Conservation (phyloP, 306 rosid genomes). For the Trifolium pratense region DNA sequence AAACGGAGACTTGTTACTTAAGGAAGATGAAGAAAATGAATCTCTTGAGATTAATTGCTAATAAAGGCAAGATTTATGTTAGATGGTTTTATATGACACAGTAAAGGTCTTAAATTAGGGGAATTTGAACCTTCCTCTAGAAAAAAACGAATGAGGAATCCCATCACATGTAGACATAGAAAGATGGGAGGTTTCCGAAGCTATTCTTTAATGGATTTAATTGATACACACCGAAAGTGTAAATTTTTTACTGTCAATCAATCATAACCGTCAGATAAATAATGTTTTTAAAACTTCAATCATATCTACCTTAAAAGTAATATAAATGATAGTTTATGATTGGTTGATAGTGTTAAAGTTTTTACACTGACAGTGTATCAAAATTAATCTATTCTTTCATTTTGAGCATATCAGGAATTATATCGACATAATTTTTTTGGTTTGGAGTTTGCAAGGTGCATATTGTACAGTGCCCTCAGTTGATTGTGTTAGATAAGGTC, state of each 20-base stretch:
- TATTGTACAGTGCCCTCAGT: constrained; percentile 35
- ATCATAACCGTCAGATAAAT: neutral
- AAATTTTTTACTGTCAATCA: neutral
- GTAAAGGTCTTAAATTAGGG: constrained; percentile 11
- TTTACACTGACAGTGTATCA: neutral
- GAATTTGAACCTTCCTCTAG: constrained; percentile 19
- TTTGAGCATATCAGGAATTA: constrained; percentile 29
- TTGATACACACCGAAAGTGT: neutral
- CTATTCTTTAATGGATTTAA: constrained; percentile 21
- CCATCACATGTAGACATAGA: constrained; percentile 21
- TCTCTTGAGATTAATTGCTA: constrained; percentile 51
- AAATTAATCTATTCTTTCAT: constrained; percentile 12
- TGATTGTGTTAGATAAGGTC: constrained; percentile 32
- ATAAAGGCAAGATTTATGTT: constrained; percentile 62
- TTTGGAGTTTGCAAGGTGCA: constrained; percentile 40
- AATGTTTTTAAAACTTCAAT: neutral
- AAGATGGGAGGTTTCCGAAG: constrained; percentile 36
- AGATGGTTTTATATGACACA: constrained; percentile 44
- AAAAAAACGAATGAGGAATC: constrained; percentile 36
- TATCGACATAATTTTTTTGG: neutral
- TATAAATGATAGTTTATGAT: neutral
- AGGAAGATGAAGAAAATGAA: constrained; percentile 61
- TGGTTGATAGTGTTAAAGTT: constrained; percentile 1
- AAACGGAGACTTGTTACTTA: constrained; percentile 58
- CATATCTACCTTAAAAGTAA: neutral